Evolutionary conservation across 257 asterid genomes (phyloP).

Genomic region (Solanum bulbocastanum): DNA sequence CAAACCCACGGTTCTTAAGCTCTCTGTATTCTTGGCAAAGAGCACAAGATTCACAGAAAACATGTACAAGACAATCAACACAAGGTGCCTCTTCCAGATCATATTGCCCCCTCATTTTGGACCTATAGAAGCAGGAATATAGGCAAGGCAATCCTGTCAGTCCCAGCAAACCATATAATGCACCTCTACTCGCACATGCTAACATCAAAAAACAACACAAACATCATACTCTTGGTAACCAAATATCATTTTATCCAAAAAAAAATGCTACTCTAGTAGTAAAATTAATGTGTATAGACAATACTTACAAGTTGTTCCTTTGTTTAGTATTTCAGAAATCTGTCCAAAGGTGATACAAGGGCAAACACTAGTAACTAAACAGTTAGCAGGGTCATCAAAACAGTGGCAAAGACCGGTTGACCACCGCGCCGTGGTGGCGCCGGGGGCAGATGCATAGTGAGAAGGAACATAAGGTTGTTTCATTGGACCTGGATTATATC

Average conservation of each 20-base stretch:
- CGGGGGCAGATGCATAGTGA: background rate
- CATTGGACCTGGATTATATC: background rate
- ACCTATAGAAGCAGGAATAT: conserved; percentile 12
- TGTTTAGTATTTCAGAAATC: conserved; percentile 5
- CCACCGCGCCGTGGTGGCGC: background rate
- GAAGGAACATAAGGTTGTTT: conserved; percentile 1
- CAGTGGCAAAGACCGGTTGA: conserved; percentile 12
- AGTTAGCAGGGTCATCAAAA: conserved; percentile 13
- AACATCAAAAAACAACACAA: background rate
- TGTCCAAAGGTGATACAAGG: conserved; percentile 16
- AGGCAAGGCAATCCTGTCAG: conserved; percentile 9
- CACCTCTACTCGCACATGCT: conserved; percentile 14
- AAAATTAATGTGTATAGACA: background rate
- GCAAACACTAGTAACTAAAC: conserved; percentile 7
- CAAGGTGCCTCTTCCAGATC: conserved; percentile 14
- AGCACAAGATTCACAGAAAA: conserved; percentile 12
- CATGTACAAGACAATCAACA: conserved; percentile 13
- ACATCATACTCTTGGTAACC: background rate
- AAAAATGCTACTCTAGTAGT: no score
- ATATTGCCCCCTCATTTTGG: conserved; percentile 15
- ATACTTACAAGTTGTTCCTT: conserved; percentile 7
- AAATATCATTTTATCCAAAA: background rate
- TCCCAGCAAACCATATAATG: background rate
- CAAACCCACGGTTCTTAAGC: conserved; percentile 19
- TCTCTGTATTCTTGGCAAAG: conserved; percentile 21